A percentile compares a stretch with the other conserved stretches of the same genome.
These are phyloP conservation scores for Athelia sp. DNA, from an alignment of 1,284 basidiomycete species.

Conservation along the genomic window DNA sequence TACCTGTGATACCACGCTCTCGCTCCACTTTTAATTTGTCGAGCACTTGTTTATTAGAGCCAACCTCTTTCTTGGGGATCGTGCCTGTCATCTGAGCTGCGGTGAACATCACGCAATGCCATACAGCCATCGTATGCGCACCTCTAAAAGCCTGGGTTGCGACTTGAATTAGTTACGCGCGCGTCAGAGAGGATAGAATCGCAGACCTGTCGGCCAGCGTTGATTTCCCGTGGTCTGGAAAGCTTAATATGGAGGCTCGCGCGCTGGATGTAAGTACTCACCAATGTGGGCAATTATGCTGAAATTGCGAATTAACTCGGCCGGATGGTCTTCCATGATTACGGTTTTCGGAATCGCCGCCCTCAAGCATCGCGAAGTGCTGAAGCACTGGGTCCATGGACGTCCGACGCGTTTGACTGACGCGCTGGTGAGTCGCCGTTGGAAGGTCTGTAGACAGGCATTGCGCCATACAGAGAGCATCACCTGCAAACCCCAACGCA, in stretches of 20 bases:
- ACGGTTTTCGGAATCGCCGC: conserved; percentile 30
- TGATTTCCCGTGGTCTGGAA: conserved; percentile 83
- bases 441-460: conserved; percentile 30
- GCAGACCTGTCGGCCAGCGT: conserved; percentile 83
- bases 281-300: conserved; percentile 94
- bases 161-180: not conserved
- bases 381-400: conserved; percentile 19
- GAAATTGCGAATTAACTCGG: conserved; percentile 83
- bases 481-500: too few relatives aligned
- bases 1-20: conserved; percentile 91
- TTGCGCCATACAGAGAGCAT: conserved; percentile 36
- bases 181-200: conserved; percentile 1
- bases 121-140: conserved; percentile 17
- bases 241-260: conserved; percentile 7
- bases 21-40: conserved; percentile 96
- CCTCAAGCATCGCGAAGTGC: conserved; percentile 23
- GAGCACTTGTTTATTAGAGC: conserved; percentile 83
- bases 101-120: not conserved
- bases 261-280: conserved; percentile 22
- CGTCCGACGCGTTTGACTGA: conserved; percentile 4
- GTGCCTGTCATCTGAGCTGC: conserved; percentile 77
- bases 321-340: conserved; percentile 67
- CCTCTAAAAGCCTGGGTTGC: conserved; percentile 60
- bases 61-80: conserved; percentile 60
- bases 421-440: conserved; percentile 11